Base-by-base conservation (phyloP, 2,329 filamentous ascomycete species). In the Bipolaris oryzae region DNA sequence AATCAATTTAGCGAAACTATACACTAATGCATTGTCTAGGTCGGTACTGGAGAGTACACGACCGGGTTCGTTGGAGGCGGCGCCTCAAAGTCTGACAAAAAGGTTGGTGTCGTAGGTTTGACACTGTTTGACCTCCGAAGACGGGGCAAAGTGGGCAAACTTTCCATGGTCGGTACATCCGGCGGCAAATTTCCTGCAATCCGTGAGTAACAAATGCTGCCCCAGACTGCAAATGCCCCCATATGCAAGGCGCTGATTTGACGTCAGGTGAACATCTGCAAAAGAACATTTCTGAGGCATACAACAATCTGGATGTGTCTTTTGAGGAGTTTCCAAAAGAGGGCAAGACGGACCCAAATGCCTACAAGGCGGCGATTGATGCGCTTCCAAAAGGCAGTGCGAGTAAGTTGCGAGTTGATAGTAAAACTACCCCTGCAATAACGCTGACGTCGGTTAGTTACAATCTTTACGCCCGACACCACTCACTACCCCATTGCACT, bases 31-130 rank as follows among this genome's bases (percentile, higher is more conserved):
- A 31, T 31, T 23, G 37, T 47, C 25, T 48, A 77, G 89, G 86
- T 96, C 57, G 93, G 93, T 63, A 96, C 93, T 10, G 94, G 93
- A 71, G 93, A 97, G 84, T 97, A 97, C 83, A 97, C 94, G 69
- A 97, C 94, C 41, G 93, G 93, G 55, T 97, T 95, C 68, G 92
- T 96, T 55, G 92, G 91, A 55, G 88, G 87, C 58, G 89, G 89
- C 57, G 89, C 88, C 49, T 96, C 92, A 3, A 88, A 85, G 10
- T 96, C 92, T 47, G 94, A 97, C 83, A 97, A 97, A 82, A 97
- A 97, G 78, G 90, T 97, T 47, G 93, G 94, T 56, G 94, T 97
- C 9, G 93, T 97, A 16, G 93, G 91, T 38, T 80, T 97, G 74
- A 94, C 91, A 21, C 82, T 96, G 65, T 96, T 96, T 76, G 93